phyloP scores from a whole-genome alignment of 192 early-diverging fungal species.

The Oehlia diaphana region DNA sequence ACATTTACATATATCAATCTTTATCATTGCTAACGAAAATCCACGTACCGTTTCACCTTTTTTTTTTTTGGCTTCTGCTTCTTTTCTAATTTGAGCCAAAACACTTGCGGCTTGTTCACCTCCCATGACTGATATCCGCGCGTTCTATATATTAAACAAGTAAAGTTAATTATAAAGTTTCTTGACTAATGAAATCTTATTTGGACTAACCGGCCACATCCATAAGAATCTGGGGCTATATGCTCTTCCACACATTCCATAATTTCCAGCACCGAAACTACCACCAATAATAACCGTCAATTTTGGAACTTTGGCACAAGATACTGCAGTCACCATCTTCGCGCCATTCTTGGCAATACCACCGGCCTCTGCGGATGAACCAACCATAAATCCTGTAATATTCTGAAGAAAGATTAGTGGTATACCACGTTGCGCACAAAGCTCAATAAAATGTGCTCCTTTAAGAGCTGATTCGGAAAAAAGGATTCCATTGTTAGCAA shows the following conservation, averaged over 20 bases:
- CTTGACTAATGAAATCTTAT: background rate
- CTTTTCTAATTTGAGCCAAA: constrained; percentile 82
- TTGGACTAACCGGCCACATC: constrained; percentile 83
- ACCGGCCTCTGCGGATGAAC: constrained; percentile 87
- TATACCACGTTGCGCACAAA: constrained; percentile 85
- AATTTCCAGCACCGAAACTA: constrained; percentile 88
- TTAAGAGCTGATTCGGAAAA: constrained; percentile 94
- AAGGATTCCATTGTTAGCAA: constrained; percentile 95
- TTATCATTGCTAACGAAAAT: background rate
- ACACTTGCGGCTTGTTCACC: constrained; percentile 95
- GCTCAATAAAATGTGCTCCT: constrained; percentile 93
- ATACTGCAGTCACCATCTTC: constrained; percentile 94
- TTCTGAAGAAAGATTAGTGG: constrained; percentile 94
- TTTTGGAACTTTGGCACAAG: constrained; percentile 91
- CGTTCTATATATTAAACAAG: constrained; percentile 40
- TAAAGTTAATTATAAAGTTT: constrained; percentile 17
- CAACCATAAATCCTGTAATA: constrained; percentile 98
- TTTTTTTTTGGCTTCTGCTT: constrained; percentile 77
- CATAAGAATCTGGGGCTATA: constrained; percentile 93
- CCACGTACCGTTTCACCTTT: constrained; percentile 54
- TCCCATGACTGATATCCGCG: constrained; percentile 96
- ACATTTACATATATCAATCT: background rate
- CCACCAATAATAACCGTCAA: constrained; percentile 82
- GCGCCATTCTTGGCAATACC: constrained; percentile 98
- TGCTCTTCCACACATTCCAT: constrained; percentile 97